Evolutionary conservation across 257 asterid species (phyloP).

Genomic region (Forsythia viridissima): DNA sequence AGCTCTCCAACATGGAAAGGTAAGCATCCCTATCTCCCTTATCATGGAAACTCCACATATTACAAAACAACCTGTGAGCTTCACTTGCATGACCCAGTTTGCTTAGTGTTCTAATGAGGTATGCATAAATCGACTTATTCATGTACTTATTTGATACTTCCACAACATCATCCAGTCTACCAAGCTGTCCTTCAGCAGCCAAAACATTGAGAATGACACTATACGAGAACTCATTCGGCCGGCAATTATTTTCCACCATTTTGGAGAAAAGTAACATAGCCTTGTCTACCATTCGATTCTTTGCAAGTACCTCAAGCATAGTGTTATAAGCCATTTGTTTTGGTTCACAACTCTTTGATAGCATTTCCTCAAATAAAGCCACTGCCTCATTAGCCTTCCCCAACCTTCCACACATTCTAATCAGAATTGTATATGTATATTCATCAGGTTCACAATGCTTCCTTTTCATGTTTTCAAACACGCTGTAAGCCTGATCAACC

Average conservation of each 20-base stretch:
- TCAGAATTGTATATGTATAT: slow-evolving; percentile 80
- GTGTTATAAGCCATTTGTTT: slow-evolving; percentile 86
- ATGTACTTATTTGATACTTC: slow-evolving; percentile 68
- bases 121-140: slow-evolving; percentile 84
- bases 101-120: slow-evolving; percentile 70
- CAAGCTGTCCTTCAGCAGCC: slow-evolving; percentile 76
- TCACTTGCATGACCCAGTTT: slow-evolving; percentile 82
- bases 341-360: slow-evolving; percentile 64
- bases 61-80: slow-evolving; percentile 91
- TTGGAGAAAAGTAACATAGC: slow-evolving; percentile 65
- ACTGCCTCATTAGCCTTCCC: slow-evolving; percentile 71
- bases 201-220: slow-evolving; percentile 66
- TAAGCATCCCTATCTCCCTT: slow-evolving; percentile 88
- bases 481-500: slow-evolving; percentile 70
- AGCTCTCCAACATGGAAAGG: slow-evolving; percentile 78
- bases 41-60: slow-evolving; percentile 91
- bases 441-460: slow-evolving; percentile 79
- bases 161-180: slow-evolving; percentile 79
- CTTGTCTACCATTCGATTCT: slow-evolving; percentile 64
- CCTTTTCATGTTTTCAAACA: slow-evolving; percentile 79
- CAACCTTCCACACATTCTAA: slow-evolving; percentile 71
- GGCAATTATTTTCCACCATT: slow-evolving; percentile 82
- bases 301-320: slow-evolving; percentile 73
- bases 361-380: slow-evolving; percentile 77
- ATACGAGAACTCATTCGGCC: slow-evolving; percentile 90